Evolutionary conservation across 2,329 filamentous ascomycete species (phyloP), one percentile per base, ranked within the genome.

Genomic region (Ophiobolus disseminans): DNA sequence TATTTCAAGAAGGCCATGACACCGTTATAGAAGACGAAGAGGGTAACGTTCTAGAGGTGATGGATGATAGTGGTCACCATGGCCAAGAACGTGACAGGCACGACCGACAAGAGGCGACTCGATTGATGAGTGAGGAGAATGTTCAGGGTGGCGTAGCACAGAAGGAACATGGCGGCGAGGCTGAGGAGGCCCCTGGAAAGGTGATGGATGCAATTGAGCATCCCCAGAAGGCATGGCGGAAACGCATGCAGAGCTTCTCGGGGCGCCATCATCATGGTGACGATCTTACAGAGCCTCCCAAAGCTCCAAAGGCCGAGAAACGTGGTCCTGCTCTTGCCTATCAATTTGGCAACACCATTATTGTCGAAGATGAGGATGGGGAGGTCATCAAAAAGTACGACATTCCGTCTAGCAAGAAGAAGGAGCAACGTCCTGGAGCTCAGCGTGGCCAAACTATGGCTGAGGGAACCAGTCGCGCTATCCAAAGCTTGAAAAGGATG

Each of bases 341-440:
- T 68, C 89, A 92, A 58, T 93, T 91, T 65, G 90, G 90, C 55
- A 92, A 90, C 68, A 92, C 90, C 77, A 90, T 95, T 57, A 93
- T 95, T 67, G 88, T 95, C 13, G 90, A 95, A 74, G 89, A 95
- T 54, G 88, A 89, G 70, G 87, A 92, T 60, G 90, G 90, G 34
- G 90, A 95, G 69, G 90, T 95, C 23, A 83, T 95, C 68, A 92
- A 92, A 76, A 87, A 89, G 47, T 92, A 91, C 66, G 86, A 92
- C 55, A 81, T 93, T 21, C 86, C 88, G 1, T 75, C 80, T 0
- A 73, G 82, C 4, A 58, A 65, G 20, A 83, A 70, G 53, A 60
- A 58, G 30, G 57, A 60, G 8, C 56, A 62, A 37, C 69, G 66
- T 17, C 68, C 68, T 19, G 60, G 51, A 10, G 45, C 60, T 10